Base-by-base conservation (phyloP, 139 green algal species). In the Tetradesmus lagerheimii region DNA sequence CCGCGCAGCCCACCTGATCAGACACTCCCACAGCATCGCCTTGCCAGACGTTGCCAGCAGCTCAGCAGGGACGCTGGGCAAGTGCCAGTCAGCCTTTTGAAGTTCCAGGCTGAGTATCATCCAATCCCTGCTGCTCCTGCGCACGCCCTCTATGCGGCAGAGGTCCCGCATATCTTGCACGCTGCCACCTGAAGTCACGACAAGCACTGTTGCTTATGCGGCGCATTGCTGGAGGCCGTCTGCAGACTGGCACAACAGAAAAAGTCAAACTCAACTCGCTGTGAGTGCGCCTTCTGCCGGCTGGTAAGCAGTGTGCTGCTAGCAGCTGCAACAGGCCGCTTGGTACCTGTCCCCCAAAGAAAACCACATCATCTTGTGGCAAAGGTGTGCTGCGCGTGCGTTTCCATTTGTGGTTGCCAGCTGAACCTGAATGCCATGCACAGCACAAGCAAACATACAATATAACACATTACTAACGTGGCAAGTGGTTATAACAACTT, bases 131-230 rank as follows among this genome's bases (percentile, higher is more conserved):
- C 57, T 31, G 20, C 16, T 31, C 20, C 57, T 71, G 57, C 57
- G 4, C 23, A 31, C 3, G 20, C 20, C 20, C 1, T 71, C 57
- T 9, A 71, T 31, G 3, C 47, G 47, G 47, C 47, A 62, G 5
- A 62, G 47, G 5, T 20, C 5, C 47, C 8, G 47, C 15, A 75
- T 20, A 18, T 87, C 81, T 47, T 15, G 47, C 20, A 74, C 53
- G 50, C 81, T 83, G 39, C 77, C 77, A 83, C 77, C 77, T 83
- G 77, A n/a, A n/a, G n/a, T n/a, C n/a, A n/a, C n/a, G n/a, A n/a
- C n/a, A n/a, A n/a, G n/a, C n/a, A n/a, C n/a, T n/a, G n/a, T n/a
- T n/a, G n/a, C n/a, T n/a, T n/a, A n/a, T n/a, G n/a, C n/a, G n/a
- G n/a, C n/a, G n/a, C n/a, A n/a, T n/a, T n/a, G n/a, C n/a, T n/a